A percentile compares a stretch with the other conserved stretches of the same genome.
These are phyloP conservation scores for Clarireedia monteithiana DNA, from an alignment of 2,329 filamentous ascomycete species.

Conservation along the genomic window DNA sequence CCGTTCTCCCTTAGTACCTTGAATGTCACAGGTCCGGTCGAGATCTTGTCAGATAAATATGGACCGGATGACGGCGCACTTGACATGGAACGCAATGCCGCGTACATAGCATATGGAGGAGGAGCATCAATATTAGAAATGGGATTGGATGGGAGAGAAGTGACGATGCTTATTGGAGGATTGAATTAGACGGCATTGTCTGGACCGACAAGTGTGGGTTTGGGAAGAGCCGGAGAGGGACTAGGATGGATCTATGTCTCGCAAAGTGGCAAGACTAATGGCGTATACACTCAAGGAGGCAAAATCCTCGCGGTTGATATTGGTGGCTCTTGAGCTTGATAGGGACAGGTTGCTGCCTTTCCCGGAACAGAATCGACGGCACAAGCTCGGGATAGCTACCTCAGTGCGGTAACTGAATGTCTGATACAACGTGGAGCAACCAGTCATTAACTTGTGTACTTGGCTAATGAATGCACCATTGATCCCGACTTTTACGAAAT, in stretches of 20 bases:
- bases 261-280: constrained; percentile 17
- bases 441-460: too few species aligned
- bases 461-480: too few species aligned
- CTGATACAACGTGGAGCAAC: too few species aligned
- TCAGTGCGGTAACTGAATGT: too few species aligned
- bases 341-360: too few species aligned
- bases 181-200: constrained; percentile 6
- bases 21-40: constrained; percentile 4
- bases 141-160: neutral
- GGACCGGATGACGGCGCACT: constrained; percentile 14
- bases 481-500: too few species aligned
- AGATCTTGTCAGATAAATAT: constrained; percentile 9
- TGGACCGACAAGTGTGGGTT: constrained; percentile 12
- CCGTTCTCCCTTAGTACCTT: constrained; percentile 10
- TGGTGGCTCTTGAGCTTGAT: neutral
- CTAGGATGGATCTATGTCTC: constrained; percentile 9
- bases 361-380: too few species aligned
- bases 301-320: constrained; percentile 25
- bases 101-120: constrained; percentile 10
- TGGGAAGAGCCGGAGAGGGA: constrained; percentile 5
- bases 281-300: constrained; percentile 20
- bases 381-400: too few species aligned
- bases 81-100: constrained; percentile 4
- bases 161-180: neutral
- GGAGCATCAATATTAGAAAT: constrained; percentile 9